Evolutionary conservation across 2,329 filamentous ascomycete genomes (phyloP).

Genomic region (Spiromastix sp.): DNA sequence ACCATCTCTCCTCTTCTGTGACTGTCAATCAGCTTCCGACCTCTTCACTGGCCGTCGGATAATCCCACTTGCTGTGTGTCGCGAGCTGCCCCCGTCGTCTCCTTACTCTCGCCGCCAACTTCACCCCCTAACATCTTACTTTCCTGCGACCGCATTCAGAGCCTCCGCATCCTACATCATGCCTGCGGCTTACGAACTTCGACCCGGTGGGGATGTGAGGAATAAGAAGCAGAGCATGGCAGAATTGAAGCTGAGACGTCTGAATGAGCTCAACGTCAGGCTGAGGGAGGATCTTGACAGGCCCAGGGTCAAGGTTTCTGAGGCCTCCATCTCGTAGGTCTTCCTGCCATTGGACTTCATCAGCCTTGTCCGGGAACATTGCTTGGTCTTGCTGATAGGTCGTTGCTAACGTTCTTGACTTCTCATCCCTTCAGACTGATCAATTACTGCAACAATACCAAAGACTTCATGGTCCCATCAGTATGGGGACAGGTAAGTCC

Average conservation of each 20-base stretch:
- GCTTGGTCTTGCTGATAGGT: not conserved
- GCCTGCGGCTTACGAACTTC: conserved; percentile 55
- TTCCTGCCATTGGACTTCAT: conserved; percentile 6
- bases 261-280: conserved; percentile 94
- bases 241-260: conserved; percentile 87
- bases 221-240: conserved; percentile 99
- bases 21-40: too few relatives aligned
- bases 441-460: conserved; percentile 93
- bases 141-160: too few relatives aligned
- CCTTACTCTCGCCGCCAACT: too few relatives aligned
- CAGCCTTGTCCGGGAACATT: not conserved
- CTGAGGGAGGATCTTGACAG: conserved; percentile 92
- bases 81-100: too few relatives aligned
- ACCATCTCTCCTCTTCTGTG: too few relatives aligned
- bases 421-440: conserved; percentile 59
- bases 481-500: conserved; percentile 70
- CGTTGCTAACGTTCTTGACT: conserved; percentile 4
- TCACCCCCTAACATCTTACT: too few relatives aligned
- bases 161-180: conserved; percentile 30
- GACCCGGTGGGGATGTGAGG: conserved; percentile 54
- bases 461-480: conserved; percentile 97
- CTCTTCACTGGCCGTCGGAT: too few relatives aligned
- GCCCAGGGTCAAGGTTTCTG: conserved; percentile 89
- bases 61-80: too few relatives aligned
- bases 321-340: conserved; percentile 74